A percentile compares a stretch with the other conserved stretches of the same genome.
phyloP scores from a whole-genome alignment of 2,329 filamentous ascomycete species.

The Ophiostoma piceae region DNA sequence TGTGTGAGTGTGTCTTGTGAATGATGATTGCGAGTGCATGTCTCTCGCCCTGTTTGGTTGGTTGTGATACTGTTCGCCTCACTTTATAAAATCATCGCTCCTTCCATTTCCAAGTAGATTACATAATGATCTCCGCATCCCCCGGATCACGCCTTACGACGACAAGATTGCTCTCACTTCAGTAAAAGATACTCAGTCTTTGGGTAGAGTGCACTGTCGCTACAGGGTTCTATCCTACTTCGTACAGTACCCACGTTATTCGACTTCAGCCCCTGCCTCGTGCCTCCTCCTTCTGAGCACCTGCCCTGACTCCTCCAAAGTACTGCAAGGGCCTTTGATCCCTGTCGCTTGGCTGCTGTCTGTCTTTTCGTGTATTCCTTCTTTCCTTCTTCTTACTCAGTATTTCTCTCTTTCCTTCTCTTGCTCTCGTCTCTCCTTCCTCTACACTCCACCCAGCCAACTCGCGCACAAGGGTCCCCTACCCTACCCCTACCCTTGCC shows the following conservation, averaged over 20 bases:
- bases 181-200: too few species aligned
- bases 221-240: too few species aligned
- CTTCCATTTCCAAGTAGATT: background rate
- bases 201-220: too few species aligned
- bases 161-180: background rate
- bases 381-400: too few species aligned
- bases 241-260: too few species aligned
- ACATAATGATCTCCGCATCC: background rate
- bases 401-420: too few species aligned
- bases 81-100: background rate
- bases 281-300: too few species aligned
- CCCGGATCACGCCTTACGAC: constrained; percentile 7
- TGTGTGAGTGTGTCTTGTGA: background rate
- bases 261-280: too few species aligned
- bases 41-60: background rate
- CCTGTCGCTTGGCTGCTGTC: background rate
- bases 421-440: too few species aligned
- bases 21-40: background rate
- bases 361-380: too few species aligned
- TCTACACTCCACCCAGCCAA: constrained; percentile 1
- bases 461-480: constrained; percentile 1
- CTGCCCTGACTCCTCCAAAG: background rate
- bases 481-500: background rate
- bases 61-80: background rate
- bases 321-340: constrained; percentile 1